phyloP scores from a whole-genome alignment of 345 rosid genomes.

The Abelmoschus esculentus region DNA sequence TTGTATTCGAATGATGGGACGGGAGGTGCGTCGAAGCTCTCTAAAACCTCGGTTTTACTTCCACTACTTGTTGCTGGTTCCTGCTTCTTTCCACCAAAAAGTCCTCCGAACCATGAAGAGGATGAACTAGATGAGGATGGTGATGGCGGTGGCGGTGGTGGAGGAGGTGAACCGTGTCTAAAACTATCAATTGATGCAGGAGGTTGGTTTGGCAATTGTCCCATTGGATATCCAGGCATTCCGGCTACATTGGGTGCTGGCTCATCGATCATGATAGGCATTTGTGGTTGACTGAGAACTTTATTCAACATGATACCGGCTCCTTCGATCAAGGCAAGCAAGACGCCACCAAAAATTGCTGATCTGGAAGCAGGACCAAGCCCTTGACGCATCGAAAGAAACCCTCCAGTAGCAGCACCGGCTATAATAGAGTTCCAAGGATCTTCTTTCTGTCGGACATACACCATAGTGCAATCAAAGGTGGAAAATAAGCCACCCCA shows the following conservation, averaged over 20 bases:
- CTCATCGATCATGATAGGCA: slow-evolving; percentile 41
- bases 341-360: slow-evolving; percentile 44
- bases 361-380: slow-evolving; percentile 43
- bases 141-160: slow-evolving; percentile 2
- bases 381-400: slow-evolving; percentile 59
- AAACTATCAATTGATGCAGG: slow-evolving; percentile 19
- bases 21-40: slow-evolving; percentile 82
- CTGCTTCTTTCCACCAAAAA: slow-evolving; percentile 40
- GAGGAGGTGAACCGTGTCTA: not conserved
- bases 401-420: slow-evolving; percentile 69
- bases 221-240: slow-evolving; percentile 25
- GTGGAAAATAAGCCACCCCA: slow-evolving; percentile 59
- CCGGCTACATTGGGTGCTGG: slow-evolving; percentile 30
- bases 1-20: slow-evolving; percentile 67
- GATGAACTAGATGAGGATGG: slow-evolving; percentile 13
- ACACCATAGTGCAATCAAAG: slow-evolving; percentile 50
- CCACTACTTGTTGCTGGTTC: slow-evolving; percentile 23
- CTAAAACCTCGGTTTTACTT: slow-evolving; percentile 53
- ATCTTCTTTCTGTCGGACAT: slow-evolving; percentile 65
- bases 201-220: slow-evolving; percentile 29
- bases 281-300: slow-evolving; percentile 39
- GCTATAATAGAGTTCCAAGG: slow-evolving; percentile 69
- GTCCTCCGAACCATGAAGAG: slow-evolving; percentile 59
- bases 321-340: slow-evolving; percentile 69
- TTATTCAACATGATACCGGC: slow-evolving; percentile 75